phyloP scores from a whole-genome alignment of 495 filamentous ascomycete species.

The Podospora bellae-mahoneyi region DNA sequence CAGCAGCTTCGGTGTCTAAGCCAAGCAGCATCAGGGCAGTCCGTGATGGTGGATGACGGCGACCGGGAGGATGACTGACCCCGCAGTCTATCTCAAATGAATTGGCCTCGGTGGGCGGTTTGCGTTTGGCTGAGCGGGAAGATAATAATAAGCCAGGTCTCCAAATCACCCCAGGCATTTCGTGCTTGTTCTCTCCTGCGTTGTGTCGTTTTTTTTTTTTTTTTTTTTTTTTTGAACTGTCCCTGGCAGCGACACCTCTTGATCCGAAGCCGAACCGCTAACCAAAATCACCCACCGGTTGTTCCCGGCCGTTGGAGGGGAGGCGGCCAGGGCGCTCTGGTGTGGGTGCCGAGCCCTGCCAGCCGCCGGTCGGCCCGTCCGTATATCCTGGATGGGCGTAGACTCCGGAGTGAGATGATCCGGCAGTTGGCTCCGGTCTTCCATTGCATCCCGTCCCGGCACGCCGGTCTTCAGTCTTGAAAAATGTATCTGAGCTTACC shows the following conservation, averaged over 20 bases:
- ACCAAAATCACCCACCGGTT: neutral
- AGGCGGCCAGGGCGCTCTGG: neutral
- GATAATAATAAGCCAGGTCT: neutral
- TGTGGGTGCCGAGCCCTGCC: neutral
- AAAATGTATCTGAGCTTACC: too few relatives aligned
- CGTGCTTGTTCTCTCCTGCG: neutral
- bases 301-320: neutral
- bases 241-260: neutral
- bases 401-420: too few relatives aligned
- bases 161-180: neutral
- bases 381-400: too few relatives aligned
- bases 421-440: too few relatives aligned
- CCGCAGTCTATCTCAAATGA: neutral
- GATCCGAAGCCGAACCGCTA: neutral
- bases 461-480: too few relatives aligned
- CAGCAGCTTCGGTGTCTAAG: neutral
- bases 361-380: neutral
- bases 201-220: neutral
- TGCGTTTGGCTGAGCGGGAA: slow-evolving; percentile 1
- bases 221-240: neutral
- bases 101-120: neutral
- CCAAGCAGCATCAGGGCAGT: neutral
- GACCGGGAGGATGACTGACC: neutral
- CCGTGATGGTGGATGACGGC: neutral
- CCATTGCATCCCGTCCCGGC: too few relatives aligned